Conservation (phyloP, 257 asterid species). For the Nicotiana attenuata region DNA sequence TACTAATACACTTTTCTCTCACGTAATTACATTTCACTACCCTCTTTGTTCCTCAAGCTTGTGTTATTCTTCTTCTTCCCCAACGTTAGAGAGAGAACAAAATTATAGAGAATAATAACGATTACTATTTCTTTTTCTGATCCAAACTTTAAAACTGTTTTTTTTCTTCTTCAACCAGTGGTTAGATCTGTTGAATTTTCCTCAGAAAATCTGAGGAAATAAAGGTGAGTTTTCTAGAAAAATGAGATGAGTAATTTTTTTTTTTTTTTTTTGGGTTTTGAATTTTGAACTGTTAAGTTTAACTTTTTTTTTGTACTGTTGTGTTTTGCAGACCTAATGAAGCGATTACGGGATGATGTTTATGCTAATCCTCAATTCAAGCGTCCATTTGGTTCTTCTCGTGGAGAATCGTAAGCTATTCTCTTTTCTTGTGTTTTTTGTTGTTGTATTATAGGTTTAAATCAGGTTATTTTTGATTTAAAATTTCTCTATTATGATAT, state of each 20-base stretch:
- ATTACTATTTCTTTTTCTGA: background rate
- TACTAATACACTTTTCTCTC: background rate
- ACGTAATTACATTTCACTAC: slow-evolving; percentile 6
- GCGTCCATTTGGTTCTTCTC: slow-evolving; percentile 34
- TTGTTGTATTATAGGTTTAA: slow-evolving; percentile 3
- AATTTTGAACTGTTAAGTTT: slow-evolving; percentile 2
- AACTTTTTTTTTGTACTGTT: background rate
- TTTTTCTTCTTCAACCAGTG: background rate
- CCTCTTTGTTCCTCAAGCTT: background rate
- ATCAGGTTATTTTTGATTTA: background rate
- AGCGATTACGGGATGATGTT: slow-evolving; percentile 19
- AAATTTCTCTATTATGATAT: background rate
- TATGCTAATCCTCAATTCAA: slow-evolving; percentile 17
- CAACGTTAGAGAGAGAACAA: slow-evolving; percentile 12
- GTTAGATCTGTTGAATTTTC: slow-evolving; percentile 10
- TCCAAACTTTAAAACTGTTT: slow-evolving; percentile 5
- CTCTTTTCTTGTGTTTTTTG: background rate
- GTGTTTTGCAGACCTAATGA: slow-evolving; percentile 25
- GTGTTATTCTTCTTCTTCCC: background rate
- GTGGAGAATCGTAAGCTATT: slow-evolving; percentile 53
- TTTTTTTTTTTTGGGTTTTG: background rate
- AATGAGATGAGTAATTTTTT: background rate
- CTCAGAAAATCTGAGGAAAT: slow-evolving; percentile 6
- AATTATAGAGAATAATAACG: background rate
- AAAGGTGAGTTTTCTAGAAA: slow-evolving; percentile 7